Evolutionary conservation across 129 eudicot genomes (phyloP).

Genomic region (Tagetes erecta): DNA sequence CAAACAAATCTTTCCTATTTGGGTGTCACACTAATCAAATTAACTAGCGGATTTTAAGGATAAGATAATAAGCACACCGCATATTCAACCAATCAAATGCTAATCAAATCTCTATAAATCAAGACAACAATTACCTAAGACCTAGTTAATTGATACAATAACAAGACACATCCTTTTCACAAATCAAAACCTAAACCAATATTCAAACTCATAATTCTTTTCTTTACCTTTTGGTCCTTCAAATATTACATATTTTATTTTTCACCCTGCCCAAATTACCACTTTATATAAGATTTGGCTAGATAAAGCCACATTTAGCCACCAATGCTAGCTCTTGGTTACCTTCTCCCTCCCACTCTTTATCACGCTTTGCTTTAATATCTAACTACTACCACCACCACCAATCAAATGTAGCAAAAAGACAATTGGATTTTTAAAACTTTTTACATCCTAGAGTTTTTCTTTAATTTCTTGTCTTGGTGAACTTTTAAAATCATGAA

Average conservation of each 20-base stretch:
- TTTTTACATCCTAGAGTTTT: too few relatives aligned
- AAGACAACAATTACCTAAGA: constrained; percentile 14
- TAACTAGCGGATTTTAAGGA: constrained; percentile 17
- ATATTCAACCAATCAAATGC: constrained; percentile 6
- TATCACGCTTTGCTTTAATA: constrained; percentile 26
- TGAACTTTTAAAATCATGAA: too few relatives aligned
- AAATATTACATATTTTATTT: not conserved
- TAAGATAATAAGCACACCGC: not conserved
- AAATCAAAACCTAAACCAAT: constrained; percentile 19
- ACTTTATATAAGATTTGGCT: constrained; percentile 7
- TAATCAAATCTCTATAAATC: not conserved
- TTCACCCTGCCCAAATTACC: constrained; percentile 5
- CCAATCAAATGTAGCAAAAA: too few relatives aligned
- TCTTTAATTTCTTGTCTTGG: too few relatives aligned
- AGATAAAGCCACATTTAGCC: constrained; percentile 21
- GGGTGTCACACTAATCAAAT: not conserved
- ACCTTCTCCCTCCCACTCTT: constrained; percentile 9
- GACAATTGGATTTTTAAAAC: too few relatives aligned
- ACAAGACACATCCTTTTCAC: constrained; percentile 9
- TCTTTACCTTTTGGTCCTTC: constrained; percentile 4
- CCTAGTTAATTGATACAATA: not conserved
- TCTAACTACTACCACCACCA: not conserved
- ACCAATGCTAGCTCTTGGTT: constrained; percentile 24
- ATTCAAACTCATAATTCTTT: not conserved
- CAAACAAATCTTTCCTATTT: not conserved